Evolutionary conservation across 2,329 filamentous ascomycete genomes (phyloP).

Genomic region (Gnomoniopsis smithogilvyi): DNA sequence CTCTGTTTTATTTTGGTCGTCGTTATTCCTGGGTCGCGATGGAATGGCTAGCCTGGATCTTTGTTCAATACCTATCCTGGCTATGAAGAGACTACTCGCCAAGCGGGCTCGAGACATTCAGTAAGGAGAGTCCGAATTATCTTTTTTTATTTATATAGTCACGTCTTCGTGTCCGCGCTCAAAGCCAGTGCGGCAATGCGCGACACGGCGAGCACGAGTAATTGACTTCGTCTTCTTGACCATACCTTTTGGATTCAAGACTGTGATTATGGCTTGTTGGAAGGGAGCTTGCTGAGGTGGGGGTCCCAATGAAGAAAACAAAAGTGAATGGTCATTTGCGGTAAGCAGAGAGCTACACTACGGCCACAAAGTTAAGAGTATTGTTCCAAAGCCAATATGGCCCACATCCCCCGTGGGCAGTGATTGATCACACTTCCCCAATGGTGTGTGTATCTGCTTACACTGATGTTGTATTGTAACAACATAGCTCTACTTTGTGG

Average conservation of each 20-base stretch:
- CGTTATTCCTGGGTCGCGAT: not conserved
- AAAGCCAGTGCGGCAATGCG: too few relatives aligned
- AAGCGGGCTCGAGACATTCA: not conserved
- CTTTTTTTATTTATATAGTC: not conserved
- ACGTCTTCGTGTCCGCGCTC: not conserved
- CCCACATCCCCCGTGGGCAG: too few relatives aligned
- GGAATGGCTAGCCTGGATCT: not conserved
- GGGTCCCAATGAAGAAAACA: too few relatives aligned
- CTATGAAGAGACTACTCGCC: not conserved
- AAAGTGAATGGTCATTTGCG: too few relatives aligned
- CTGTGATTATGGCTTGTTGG: not conserved
- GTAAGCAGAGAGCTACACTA: too few relatives aligned
- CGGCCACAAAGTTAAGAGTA: too few relatives aligned
- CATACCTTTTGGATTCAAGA: not conserved
- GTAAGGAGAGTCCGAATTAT: not conserved
- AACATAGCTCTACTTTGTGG: too few relatives aligned
- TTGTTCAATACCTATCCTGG: not conserved
- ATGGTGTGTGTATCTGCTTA: too few relatives aligned
- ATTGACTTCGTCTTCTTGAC: not conserved
- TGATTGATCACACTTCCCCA: too few relatives aligned
- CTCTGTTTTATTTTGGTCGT: not conserved
- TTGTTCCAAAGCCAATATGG: too few relatives aligned
- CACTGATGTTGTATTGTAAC: too few relatives aligned
- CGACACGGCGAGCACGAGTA: not conserved
- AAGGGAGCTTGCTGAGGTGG: not conserved